A percentile compares a stretch with the other conserved stretches of the same genome.
These are phyloP conservation scores for Epicoccum sorghinum DNA, from an alignment of 2,329 filamentous ascomycete genomes.

Conservation along the genomic window DNA sequence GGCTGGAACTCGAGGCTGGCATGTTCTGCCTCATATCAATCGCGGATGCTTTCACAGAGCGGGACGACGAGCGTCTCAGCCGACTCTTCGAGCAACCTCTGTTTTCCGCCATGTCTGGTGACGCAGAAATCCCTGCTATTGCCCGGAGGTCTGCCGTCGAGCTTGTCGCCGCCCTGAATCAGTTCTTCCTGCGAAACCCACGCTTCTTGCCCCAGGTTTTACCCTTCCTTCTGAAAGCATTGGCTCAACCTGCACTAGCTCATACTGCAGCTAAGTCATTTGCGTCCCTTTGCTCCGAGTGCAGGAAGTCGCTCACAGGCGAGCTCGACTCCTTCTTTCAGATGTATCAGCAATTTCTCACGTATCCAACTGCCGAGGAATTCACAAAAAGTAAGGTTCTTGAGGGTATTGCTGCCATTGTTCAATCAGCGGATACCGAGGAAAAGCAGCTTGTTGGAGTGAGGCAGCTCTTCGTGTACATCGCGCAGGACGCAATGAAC, in stretches of 20 bases:
- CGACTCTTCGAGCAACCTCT: conserved; percentile 68
- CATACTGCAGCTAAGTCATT: conserved; percentile 77
- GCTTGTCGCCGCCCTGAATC: conserved; percentile 73
- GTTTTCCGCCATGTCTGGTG: conserved; percentile 57
- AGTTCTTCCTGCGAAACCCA: conserved; percentile 75
- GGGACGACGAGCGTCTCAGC: conserved; percentile 63
- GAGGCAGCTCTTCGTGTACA: conserved; percentile 64
- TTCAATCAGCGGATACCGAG: conserved; percentile 71
- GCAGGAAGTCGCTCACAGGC: conserved; percentile 69
- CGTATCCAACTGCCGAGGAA: conserved; percentile 66
- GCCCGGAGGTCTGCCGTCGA: conserved; percentile 72
- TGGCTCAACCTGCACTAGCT: conserved; percentile 67
- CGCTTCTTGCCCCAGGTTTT: conserved; percentile 72
- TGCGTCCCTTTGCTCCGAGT: conserved; percentile 74
- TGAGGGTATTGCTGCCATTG: conserved; percentile 74
- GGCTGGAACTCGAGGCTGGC: conserved; percentile 59
- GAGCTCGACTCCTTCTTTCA: conserved; percentile 72
- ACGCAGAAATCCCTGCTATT: conserved; percentile 62
- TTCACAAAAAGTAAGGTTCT: conserved; percentile 75
- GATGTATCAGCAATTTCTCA: conserved; percentile 72
- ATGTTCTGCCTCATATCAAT: conserved; percentile 70
- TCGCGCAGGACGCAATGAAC: conserved; percentile 65
- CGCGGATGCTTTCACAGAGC: conserved; percentile 68
- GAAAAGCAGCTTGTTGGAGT: conserved; percentile 61
- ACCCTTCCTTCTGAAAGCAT: conserved; percentile 74